Conservation (phyloP, 1,139 yeast species). For the Yamadazyma atmosphaerica region DNA sequence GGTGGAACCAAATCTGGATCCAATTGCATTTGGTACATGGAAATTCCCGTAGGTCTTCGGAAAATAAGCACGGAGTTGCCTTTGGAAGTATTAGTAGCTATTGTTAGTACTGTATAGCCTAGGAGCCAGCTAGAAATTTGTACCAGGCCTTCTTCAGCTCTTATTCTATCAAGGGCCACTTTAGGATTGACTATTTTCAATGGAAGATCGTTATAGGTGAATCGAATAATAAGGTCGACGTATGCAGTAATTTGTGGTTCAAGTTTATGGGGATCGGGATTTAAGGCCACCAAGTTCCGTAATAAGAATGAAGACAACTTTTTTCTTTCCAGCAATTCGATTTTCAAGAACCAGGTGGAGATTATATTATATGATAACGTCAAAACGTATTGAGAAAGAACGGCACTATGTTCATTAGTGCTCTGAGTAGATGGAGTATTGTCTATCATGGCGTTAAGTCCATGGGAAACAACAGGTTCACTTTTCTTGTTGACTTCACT, state of each 20-base stretch:
- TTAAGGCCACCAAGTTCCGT: slow-evolving; percentile 52
- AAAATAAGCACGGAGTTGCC: slow-evolving; percentile 57
- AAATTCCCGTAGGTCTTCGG: slow-evolving; percentile 69
- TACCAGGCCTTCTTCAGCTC: slow-evolving; percentile 18
- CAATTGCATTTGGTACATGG: slow-evolving; percentile 46
- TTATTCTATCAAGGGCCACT: slow-evolving; percentile 15
- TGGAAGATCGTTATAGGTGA: slow-evolving; percentile 66
- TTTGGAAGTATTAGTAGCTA: slow-evolving; percentile 51
- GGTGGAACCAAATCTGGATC: slow-evolving; percentile 26
- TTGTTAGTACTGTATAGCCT: slow-evolving; percentile 58
- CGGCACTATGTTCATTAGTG: slow-evolving; percentile 41
- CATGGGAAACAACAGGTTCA: slow-evolving; percentile 25
- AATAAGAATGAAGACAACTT: slow-evolving; percentile 63
- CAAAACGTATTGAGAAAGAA: slow-evolving; percentile 59
- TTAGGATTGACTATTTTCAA: slow-evolving; percentile 40
- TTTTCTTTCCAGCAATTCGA: slow-evolving; percentile 59
- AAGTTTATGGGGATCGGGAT: slow-evolving; percentile 24
- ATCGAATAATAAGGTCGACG: slow-evolving; percentile 67
- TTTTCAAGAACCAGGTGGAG: slow-evolving; percentile 70
- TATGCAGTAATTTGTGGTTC: slow-evolving; percentile 61
- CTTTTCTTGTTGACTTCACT: slow-evolving; percentile 13
- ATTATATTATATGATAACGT: slow-evolving; percentile 69
- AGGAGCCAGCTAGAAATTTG: slow-evolving; percentile 56
- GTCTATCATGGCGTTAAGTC: slow-evolving; percentile 44
- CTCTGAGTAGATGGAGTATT: slow-evolving; percentile 51